Evolutionary conservation across 2,329 filamentous ascomycete genomes (phyloP).

Genomic region (Colletotrichum sp.): DNA sequence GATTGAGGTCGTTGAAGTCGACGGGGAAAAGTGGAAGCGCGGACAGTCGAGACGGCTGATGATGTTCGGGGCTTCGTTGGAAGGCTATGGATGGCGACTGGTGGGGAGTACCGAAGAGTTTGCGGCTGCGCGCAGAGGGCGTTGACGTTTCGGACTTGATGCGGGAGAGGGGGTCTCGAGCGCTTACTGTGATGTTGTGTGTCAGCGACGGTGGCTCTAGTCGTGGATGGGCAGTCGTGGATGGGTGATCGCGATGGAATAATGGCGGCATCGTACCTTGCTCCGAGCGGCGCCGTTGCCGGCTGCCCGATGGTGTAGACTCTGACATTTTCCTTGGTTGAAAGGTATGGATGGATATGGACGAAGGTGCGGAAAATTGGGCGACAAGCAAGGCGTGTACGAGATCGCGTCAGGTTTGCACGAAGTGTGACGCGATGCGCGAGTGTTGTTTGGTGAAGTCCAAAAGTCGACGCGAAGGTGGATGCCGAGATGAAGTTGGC

Average conservation of each 20-base stretch:
- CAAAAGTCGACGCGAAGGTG: neutral
- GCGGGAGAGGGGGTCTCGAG: neutral
- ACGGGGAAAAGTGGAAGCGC: neutral
- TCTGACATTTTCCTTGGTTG: neutral
- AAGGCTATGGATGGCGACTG: neutral
- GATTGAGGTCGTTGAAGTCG: neutral
- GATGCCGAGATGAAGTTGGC: neutral
- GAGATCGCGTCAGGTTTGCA: neutral
- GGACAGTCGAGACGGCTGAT: neutral
- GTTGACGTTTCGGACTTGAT: neutral
- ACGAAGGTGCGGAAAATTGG: rapidly evolving
- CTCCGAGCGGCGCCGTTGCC: neutral
- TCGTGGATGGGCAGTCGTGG: neutral
- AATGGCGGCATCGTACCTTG: neutral
- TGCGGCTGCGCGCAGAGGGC: neutral
- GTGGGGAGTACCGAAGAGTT: neutral
- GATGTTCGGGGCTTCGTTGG: neutral
- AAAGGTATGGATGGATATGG: neutral
- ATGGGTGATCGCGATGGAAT: neutral
- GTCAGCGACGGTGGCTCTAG: neutral
- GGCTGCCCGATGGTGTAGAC: neutral
- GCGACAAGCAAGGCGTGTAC: neutral
- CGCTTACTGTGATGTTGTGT: neutral
- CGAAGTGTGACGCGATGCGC: neutral
- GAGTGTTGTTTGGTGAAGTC: neutral